Evolutionary conservation across 2,329 filamentous ascomycete genomes (phyloP).

Genomic region (Fusarium armeniacum): DNA sequence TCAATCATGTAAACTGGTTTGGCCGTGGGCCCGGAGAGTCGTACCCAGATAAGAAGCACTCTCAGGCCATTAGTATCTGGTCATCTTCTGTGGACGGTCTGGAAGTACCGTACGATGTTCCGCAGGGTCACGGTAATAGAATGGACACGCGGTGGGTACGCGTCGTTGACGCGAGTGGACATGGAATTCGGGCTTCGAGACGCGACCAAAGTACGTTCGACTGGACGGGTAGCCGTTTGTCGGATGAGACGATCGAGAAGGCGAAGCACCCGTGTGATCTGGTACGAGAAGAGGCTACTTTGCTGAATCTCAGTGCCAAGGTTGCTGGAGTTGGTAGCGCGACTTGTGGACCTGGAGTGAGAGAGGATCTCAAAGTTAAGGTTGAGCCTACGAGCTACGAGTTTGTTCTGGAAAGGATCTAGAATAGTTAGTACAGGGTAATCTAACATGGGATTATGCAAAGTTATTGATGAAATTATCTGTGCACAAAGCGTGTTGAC

Average conservation of each 20-base stretch:
- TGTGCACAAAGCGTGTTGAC: not conserved
- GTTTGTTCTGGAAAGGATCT: conserved; percentile 13
- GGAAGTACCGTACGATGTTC: conserved; percentile 9
- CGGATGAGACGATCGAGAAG: not conserved
- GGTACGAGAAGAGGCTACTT: conserved; percentile 6
- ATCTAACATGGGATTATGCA: not conserved
- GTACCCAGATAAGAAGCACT: conserved; percentile 14
- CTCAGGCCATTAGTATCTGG: conserved; percentile 10
- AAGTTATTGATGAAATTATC: not conserved
- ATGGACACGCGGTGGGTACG: conserved; percentile 25
- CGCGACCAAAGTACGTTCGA: not conserved
- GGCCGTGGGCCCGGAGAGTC: conserved; percentile 19
- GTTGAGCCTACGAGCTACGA: not conserved
- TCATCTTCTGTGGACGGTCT: not conserved
- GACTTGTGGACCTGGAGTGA: conserved; percentile 23
- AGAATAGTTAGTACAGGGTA: conserved; percentile 6
- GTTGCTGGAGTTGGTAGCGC: conserved; percentile 27
- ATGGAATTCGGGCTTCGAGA: not conserved
- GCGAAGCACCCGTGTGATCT: conserved; percentile 23
- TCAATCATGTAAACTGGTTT: conserved; percentile 6
- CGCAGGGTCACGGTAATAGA: conserved; percentile 6
- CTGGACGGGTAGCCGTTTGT: conserved; percentile 1
- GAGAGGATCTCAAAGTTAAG: conserved; percentile 13
- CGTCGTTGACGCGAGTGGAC: not conserved
- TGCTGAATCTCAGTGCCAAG: conserved; percentile 9